phyloP scores from a whole-genome alignment of 2,329 filamentous ascomycete species.

The Sarocladium brachiariae region DNA sequence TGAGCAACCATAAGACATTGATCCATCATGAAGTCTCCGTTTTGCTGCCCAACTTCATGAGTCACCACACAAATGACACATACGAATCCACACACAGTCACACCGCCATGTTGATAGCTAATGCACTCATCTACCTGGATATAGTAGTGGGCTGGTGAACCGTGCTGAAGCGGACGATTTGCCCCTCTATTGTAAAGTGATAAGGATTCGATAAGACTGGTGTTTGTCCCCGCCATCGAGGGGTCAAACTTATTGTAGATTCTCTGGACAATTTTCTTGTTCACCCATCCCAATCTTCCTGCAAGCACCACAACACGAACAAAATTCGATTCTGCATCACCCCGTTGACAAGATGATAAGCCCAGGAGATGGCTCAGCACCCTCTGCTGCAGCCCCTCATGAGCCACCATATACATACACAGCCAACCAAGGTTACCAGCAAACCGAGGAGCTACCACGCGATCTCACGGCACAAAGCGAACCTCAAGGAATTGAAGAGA shows the following conservation, averaged over 20 bases:
- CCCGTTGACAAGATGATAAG: conserved; percentile 15
- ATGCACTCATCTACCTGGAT: no score
- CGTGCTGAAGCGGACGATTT: neutral
- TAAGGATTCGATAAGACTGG: conserved; percentile 5
- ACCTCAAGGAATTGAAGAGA: conserved; percentile 13
- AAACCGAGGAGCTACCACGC: conserved; percentile 27
- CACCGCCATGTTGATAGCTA: no score
- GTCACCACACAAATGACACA: conserved; percentile 3
- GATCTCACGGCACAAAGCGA: conserved; percentile 19
- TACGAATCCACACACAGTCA: neutral
- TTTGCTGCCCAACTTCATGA: conserved; percentile 7
- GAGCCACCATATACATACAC: conserved; percentile 38
- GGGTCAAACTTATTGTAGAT: conserved; percentile 7
- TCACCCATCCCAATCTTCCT: neutral
- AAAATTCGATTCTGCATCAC: neutral
- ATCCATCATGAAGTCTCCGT: neutral
- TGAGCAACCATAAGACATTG: neutral
- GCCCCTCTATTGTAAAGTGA: neutral
- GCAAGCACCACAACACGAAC: neutral
- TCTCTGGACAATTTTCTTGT: neutral
- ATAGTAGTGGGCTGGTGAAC: no score
- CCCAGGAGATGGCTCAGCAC: conserved; percentile 13
- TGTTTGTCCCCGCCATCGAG: conserved; percentile 5
- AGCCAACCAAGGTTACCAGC: conserved; percentile 27
- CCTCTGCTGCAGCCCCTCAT: conserved; percentile 34